A percentile compares a stretch with the other conserved stretches of the same genome.
These are phyloP conservation scores for Rauvolfia tetraphylla DNA, from an alignment of 257 asterid genomes.

Conservation along the genomic window DNA sequence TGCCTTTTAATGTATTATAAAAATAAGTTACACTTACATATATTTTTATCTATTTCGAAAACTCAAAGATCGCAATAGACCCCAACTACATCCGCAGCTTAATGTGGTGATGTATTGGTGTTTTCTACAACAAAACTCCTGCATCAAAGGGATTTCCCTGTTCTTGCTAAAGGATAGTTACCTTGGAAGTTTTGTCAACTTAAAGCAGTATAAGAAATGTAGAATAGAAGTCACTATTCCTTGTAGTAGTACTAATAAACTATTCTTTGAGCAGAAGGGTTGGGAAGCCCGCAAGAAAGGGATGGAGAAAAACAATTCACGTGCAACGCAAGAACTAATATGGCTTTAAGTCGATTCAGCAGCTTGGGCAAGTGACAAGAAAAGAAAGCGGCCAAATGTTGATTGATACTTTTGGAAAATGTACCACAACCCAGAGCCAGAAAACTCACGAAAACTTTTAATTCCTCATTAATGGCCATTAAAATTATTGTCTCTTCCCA, in stretches of 20 bases:
- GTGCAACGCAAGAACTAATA: background rate
- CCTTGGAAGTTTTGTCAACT: background rate
- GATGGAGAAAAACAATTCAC: background rate
- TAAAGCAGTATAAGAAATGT: background rate
- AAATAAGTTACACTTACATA: too few species aligned
- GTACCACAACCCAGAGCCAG: conserved; percentile 6
- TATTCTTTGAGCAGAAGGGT: background rate
- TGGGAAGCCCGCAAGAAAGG: background rate
- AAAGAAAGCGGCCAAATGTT: conserved; percentile 7
- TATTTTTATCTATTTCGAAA: too few species aligned
- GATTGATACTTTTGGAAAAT: conserved; percentile 29
- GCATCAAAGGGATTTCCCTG: too few species aligned
- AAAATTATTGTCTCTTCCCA: conserved; percentile 14
- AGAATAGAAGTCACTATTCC: conserved; percentile 3
- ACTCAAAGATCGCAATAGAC: too few species aligned
- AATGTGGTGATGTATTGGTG: background rate
- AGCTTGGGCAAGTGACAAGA: background rate
- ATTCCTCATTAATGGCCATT: conserved; percentile 43
- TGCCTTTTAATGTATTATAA: too few species aligned
- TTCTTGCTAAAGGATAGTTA: too few species aligned
- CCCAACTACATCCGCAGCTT: background rate
- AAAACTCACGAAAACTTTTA: conserved; percentile 24
- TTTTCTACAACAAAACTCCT: too few species aligned
- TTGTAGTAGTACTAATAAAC: background rate
- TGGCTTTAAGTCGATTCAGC: background rate